Conservation (phyloP, 805 yeast species). For the Blastobotrys peoriensis region DNA sequence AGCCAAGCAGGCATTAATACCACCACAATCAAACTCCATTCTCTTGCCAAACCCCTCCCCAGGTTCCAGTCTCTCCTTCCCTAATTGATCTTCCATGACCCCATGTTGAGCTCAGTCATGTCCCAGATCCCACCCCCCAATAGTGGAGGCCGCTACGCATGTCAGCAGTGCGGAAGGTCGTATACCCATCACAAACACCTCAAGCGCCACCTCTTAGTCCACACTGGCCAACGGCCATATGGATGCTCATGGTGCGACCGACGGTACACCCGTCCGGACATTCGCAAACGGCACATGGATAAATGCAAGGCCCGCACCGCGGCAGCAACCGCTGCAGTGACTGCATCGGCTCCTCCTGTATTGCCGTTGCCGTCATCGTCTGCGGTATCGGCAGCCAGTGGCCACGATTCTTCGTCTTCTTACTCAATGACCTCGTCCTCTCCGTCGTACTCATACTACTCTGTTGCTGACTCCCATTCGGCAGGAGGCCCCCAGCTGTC, state of each 20-base stretch:
- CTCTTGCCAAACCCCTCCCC: too few species aligned
- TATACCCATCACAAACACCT: conserved; percentile 57
- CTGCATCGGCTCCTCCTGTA: neutral
- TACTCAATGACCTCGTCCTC: neutral
- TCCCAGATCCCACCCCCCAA: conserved; percentile 14
- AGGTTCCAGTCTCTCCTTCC: neutral
- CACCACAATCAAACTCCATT: too few species aligned
- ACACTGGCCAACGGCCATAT: conserved; percentile 81
- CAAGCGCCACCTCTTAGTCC: conserved; percentile 75
- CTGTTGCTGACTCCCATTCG: neutral
- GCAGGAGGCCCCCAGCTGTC: neutral
- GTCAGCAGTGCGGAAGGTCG: conserved; percentile 23
- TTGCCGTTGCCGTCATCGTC: neutral
- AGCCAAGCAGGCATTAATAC: too few species aligned
- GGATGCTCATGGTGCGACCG: conserved; percentile 68
- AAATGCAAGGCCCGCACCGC: conserved; percentile 20
- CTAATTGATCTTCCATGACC: neutral
- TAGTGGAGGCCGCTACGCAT: conserved; percentile 42
- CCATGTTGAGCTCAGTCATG: neutral
- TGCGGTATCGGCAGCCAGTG: neutral
- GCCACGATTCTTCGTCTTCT: neutral
- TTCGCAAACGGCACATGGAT: conserved; percentile 59
- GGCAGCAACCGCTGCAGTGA: neutral
- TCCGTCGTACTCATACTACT: neutral
- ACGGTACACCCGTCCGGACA: conserved; percentile 66